Conservation (phyloP, 108 stramenopile genomes). For the Craspedostauros australis region DNA sequence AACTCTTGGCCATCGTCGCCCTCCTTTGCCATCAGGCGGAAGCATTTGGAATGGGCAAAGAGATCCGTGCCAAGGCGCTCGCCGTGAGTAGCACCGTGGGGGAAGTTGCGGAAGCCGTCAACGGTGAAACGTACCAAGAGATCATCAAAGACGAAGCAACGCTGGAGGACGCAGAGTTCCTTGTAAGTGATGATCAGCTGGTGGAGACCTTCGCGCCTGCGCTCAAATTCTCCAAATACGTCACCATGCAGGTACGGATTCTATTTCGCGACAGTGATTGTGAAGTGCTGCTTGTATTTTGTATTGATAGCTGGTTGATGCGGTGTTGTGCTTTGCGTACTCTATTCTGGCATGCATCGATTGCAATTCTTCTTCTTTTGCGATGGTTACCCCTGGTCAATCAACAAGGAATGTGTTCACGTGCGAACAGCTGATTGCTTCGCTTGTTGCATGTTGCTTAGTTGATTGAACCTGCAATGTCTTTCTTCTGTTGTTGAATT, state of each 20-base stretch:
- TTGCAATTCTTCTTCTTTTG: background rate
- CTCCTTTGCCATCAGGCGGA: too few relatives aligned
- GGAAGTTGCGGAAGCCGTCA: constrained; percentile 5
- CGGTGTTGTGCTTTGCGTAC: background rate
- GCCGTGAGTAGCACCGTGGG: too few relatives aligned
- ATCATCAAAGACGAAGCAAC: background rate
- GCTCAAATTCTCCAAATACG: constrained; percentile 51
- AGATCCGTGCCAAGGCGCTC: too few relatives aligned
- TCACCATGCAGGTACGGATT: constrained; percentile 60
- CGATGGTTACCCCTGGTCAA: background rate
- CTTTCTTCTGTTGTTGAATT: too few relatives aligned
- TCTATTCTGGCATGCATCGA: background rate
- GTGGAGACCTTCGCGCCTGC: constrained; percentile 20
- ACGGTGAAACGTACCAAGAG: background rate
- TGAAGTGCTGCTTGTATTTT: background rate
- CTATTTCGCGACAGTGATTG: background rate
- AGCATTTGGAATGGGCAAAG: too few relatives aligned
- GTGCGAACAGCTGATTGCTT: too few relatives aligned
- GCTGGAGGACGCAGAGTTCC: background rate
- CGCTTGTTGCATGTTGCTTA: too few relatives aligned
- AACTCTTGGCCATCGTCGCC: too few relatives aligned
- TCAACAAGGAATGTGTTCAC: too few relatives aligned
- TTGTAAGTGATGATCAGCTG: constrained; percentile 1
- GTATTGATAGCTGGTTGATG: background rate
- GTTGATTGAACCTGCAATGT: too few relatives aligned